Evolutionary conservation across 352 stramenopile species (phyloP).

Genomic region (Vaucheria bursata): DNA sequence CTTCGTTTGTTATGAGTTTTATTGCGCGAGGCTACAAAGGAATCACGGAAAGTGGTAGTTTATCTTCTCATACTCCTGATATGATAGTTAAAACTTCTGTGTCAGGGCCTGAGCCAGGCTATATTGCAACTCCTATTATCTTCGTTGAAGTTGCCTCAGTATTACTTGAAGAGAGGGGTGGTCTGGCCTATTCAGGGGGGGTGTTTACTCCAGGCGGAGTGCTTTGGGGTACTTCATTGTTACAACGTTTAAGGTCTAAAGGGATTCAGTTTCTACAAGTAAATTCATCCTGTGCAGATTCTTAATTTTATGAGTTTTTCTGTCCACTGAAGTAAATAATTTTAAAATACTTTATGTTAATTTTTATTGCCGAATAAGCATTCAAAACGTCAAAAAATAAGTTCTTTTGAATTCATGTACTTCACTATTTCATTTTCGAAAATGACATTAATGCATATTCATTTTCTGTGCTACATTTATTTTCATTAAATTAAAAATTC

Average conservation of each 20-base stretch:
- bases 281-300: too few relatives aligned
- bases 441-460: too few relatives aligned
- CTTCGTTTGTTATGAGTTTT: slow-evolving; percentile 44
- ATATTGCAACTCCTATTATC: slow-evolving; percentile 45
- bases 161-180: slow-evolving; percentile 34
- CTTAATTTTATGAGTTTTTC: too few relatives aligned
- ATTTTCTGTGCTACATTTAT: too few relatives aligned
- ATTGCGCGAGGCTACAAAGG: slow-evolving; percentile 28
- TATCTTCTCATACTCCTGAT: slow-evolving; percentile 5
- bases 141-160: slow-evolving; percentile 36
- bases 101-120: slow-evolving; percentile 43
- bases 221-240: not conserved
- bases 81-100: slow-evolving; percentile 25
- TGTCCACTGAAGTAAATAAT: too few relatives aligned
- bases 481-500: too few relatives aligned
- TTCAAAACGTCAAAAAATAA: too few relatives aligned
- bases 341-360: too few relatives aligned
- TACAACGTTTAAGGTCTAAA: not conserved
- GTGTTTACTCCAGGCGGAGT: not conserved
- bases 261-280: not conserved
- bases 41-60: not conserved
- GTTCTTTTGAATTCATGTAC: too few relatives aligned
- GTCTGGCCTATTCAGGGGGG: not conserved
- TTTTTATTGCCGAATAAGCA: too few relatives aligned
- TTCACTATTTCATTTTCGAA: too few relatives aligned